Conservation (phyloP, 2,329 filamentous ascomycete genomes). For the Cyphellophora attinorum region DNA sequence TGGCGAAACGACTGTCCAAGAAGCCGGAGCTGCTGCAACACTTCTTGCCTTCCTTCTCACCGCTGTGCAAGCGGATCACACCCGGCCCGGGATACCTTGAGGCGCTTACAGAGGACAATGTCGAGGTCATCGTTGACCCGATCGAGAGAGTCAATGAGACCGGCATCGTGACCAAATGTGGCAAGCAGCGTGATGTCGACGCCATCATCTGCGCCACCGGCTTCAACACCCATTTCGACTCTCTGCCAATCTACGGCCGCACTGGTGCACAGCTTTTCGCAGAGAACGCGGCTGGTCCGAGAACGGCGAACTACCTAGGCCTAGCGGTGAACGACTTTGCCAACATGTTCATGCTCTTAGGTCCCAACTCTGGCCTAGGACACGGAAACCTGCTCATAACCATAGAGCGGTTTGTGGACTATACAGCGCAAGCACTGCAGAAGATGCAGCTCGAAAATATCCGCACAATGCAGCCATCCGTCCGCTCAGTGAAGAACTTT, state of each 20-base stretch:
- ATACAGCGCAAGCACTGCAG: too few species aligned
- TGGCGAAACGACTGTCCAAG: slow-evolving; percentile 13
- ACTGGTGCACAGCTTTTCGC: slow-evolving; percentile 10
- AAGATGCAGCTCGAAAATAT: too few species aligned
- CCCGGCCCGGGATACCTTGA: slow-evolving; percentile 32
- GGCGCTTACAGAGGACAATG: slow-evolving; percentile 14
- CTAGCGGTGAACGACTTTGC: slow-evolving; percentile 40
- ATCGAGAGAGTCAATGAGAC: slow-evolving; percentile 6
- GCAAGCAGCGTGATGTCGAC: slow-evolving; percentile 23
- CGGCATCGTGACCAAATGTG: slow-evolving; percentile 16
- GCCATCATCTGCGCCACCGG: slow-evolving; percentile 27
- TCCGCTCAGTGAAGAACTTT: too few species aligned
- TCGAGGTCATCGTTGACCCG: slow-evolving; percentile 2
- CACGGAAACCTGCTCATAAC: too few species aligned
- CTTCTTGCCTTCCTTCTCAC: slow-evolving; percentile 22
- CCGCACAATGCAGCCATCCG: too few species aligned
- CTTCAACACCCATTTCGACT: slow-evolving; percentile 25
- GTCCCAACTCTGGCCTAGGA: slow-evolving; percentile 47
- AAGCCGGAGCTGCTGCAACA: slow-evolving; percentile 21
- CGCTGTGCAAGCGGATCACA: slow-evolving; percentile 32
- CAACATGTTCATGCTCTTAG: slow-evolving; percentile 50
- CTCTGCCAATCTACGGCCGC: slow-evolving; percentile 23
- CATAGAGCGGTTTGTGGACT: too few species aligned
- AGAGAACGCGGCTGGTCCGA: slow-evolving; percentile 24
- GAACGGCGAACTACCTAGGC: background rate